Evolutionary conservation across 257 asterid species (phyloP).

Genomic region (Solanum sejunctum): DNA sequence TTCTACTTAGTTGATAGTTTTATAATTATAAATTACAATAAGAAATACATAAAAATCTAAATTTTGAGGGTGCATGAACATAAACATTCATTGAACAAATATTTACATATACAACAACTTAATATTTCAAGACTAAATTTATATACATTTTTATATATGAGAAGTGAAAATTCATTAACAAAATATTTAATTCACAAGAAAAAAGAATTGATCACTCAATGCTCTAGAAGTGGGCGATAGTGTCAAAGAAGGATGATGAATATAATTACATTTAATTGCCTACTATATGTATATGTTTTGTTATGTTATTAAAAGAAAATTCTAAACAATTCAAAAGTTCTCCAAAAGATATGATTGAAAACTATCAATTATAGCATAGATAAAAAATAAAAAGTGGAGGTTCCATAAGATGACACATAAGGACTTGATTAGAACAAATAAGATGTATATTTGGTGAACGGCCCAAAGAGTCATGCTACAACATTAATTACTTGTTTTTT

Average conservation of each 20-base stretch:
- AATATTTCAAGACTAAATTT: too few species aligned
- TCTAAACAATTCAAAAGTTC: not conserved
- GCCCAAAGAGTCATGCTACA: not conserved
- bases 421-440: not conserved
- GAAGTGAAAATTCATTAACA: too few species aligned
- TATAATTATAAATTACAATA: too few species aligned
- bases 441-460: not conserved
- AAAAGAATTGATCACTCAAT: not conserved
- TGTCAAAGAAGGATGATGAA: not conserved
- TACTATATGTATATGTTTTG: not conserved
- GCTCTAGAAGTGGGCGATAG: not conserved
- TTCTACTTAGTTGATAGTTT: too few species aligned
- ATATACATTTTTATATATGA: too few species aligned
- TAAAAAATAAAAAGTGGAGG: not conserved
- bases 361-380: not conserved
- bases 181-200: too few species aligned
- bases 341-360: not conserved
- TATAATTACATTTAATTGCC: not conserved
- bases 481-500: not conserved
- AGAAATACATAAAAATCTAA: too few species aligned
- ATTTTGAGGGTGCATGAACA: too few species aligned
- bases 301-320: not conserved
- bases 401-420: not conserved
- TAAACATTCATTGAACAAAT: too few species aligned
- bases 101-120: too few species aligned